These are phyloP conservation scores for Immersiporthe knoxdaviesiana DNA, from an alignment of 2,329 filamentous ascomycete genomes.

Conservation along the genomic window DNA sequence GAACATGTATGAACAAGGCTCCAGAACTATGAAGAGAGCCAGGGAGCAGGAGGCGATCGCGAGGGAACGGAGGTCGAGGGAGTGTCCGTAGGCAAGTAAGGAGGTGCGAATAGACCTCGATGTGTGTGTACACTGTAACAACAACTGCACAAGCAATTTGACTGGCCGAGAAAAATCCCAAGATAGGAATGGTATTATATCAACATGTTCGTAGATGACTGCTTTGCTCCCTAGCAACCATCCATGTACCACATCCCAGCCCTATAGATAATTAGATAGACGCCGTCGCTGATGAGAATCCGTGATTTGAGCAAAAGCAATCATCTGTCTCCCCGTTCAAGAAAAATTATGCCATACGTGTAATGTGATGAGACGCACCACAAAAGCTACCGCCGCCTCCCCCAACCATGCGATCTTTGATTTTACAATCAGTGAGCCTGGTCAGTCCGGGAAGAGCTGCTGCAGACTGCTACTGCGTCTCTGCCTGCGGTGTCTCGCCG, in stretches of 20 bases:
- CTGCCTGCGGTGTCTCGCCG: constrained; percentile 2
- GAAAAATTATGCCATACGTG: not conserved
- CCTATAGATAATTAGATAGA: not conserved
- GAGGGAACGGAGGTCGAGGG: too few relatives aligned
- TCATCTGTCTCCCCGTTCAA: not conserved
- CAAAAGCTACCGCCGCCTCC: not conserved
- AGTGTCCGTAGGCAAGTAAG: too few relatives aligned
- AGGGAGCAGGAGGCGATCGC: too few relatives aligned
- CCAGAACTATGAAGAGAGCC: too few relatives aligned
- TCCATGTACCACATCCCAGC: not conserved
- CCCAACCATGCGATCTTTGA: not conserved
- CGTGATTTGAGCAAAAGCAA: not conserved
- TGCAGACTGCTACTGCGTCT: constrained; percentile 3
- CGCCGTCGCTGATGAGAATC: not conserved
- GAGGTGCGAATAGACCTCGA: too few relatives aligned
- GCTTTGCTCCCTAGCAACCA: not conserved
- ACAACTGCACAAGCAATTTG: too few relatives aligned
- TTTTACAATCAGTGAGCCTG: not conserved
- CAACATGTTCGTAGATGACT: not conserved
- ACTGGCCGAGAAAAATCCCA: not conserved
- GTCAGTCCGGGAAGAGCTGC: not conserved
- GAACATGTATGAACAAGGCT: too few relatives aligned
- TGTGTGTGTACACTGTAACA: too few relatives aligned
- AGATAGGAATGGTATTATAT: not conserved
- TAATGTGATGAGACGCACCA: not conserved